Evolutionary conservation across 805 yeast species (phyloP).

Genomic region (Kodamaea neixiangensis): DNA sequence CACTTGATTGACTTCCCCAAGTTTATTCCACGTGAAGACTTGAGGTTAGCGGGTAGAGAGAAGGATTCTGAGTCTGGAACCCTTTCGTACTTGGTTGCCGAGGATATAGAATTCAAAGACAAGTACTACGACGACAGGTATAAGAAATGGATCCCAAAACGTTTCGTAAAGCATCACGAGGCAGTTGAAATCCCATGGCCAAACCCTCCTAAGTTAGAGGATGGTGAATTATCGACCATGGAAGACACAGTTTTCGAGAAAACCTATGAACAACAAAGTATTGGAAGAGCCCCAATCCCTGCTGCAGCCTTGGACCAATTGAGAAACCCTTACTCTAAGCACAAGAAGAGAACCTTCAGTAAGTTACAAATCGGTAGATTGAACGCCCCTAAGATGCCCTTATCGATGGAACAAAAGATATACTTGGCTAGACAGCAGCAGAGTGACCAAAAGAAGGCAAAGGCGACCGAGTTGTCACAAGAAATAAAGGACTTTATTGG

Average conservation of each 20-base stretch:
- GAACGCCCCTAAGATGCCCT: slow-evolving; percentile 77
- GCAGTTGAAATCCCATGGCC: slow-evolving; percentile 89
- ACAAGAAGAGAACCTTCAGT: slow-evolving; percentile 55
- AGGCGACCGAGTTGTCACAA: slow-evolving; percentile 47
- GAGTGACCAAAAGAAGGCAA: slow-evolving; percentile 15
- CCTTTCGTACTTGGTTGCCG: slow-evolving; percentile 74
- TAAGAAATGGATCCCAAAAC: slow-evolving; percentile 70
- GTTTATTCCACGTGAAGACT: slow-evolving; percentile 56
- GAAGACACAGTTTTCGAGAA: slow-evolving; percentile 63
- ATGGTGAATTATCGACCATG: slow-evolving; percentile 58
- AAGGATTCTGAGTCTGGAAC: slow-evolving; percentile 61
- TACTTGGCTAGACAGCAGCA: slow-evolving; percentile 54
- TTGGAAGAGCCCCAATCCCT: slow-evolving; percentile 72
- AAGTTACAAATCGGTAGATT: slow-evolving; percentile 62
- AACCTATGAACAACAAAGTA: slow-evolving; percentile 69
- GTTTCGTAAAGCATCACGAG: slow-evolving; percentile 72
- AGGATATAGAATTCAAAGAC: slow-evolving; percentile 67
- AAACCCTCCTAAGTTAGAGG: slow-evolving; percentile 58
- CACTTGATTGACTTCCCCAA: slow-evolving; percentile 73
- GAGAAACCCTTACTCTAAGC: slow-evolving; percentile 75
- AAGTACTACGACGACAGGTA: slow-evolving; percentile 72
- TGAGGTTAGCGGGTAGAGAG: slow-evolving; percentile 78
- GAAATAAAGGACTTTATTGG: slow-evolving; percentile 61
- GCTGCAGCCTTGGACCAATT: slow-evolving; percentile 61
- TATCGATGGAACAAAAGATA: slow-evolving; percentile 61